These are phyloP conservation scores for Epichloe coenophiala DNA, from an alignment of 2,329 filamentous ascomycete species.

Conservation along the genomic window DNA sequence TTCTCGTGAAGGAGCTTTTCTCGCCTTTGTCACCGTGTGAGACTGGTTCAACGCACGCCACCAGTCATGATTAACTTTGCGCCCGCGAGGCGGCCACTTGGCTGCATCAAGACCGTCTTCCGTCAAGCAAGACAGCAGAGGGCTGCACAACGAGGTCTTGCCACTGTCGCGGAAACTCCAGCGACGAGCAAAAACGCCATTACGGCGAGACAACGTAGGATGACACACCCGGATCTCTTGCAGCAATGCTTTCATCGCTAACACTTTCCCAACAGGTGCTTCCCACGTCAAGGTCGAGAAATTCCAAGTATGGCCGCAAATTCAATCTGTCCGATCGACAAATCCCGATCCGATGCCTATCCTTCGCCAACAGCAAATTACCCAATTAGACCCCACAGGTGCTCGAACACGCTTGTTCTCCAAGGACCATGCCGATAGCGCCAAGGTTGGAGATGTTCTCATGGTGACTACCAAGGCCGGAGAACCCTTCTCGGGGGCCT, in stretches of 20 bases:
- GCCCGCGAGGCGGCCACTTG: slow-evolving; percentile 50
- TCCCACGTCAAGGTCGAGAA: slow-evolving; percentile 22
- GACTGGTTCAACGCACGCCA: slow-evolving; percentile 6
- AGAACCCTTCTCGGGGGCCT: slow-evolving; percentile 77
- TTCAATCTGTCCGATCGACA: slow-evolving; percentile 38
- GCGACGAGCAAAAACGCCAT: slow-evolving; percentile 14
- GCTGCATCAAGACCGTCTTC: slow-evolving; percentile 54
- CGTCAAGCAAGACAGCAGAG: slow-evolving; percentile 42
- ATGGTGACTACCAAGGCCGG: slow-evolving; percentile 69
- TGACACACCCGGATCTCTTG: not conserved
- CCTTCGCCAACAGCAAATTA: slow-evolving; percentile 56
- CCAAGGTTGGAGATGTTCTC: slow-evolving; percentile 77
- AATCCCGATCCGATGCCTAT: slow-evolving; percentile 55
- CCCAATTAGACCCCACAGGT: slow-evolving; percentile 69
- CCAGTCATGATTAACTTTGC: slow-evolving; percentile 44
- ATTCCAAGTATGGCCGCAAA: slow-evolving; percentile 42
- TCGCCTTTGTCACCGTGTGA: not conserved
- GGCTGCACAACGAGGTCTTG: slow-evolving; percentile 31
- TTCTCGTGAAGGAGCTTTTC: not conserved
- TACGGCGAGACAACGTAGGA: slow-evolving; percentile 23
- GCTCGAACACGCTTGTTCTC: slow-evolving; percentile 73
- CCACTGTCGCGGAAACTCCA: slow-evolving; percentile 20
- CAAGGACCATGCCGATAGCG: slow-evolving; percentile 61
- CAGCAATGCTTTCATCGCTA: slow-evolving; percentile 4
- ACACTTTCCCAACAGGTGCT: slow-evolving; percentile 13